Conservation (phyloP, 257 asterid genomes). For the Rubia yunnanensis region DNA sequence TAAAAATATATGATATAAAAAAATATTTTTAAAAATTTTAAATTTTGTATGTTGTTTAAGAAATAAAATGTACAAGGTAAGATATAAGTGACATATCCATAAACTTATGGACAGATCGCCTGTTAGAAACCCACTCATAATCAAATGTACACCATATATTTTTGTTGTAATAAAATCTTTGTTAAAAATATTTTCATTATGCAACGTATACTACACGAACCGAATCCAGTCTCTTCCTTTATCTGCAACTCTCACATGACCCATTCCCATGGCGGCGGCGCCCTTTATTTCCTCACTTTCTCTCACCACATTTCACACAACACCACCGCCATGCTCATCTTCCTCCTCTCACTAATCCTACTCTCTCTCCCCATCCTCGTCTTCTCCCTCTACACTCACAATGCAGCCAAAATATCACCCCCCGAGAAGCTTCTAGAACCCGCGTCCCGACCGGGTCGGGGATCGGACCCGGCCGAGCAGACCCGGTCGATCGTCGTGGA, state of each 20-base stretch:
- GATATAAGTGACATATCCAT: too few relatives aligned
- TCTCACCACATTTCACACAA: slow-evolving; percentile 13
- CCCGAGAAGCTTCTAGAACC: neutral
- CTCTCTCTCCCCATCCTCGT: slow-evolving; percentile 29
- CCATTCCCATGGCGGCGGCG: slow-evolving; percentile 40
- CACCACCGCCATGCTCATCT: slow-evolving; percentile 7
- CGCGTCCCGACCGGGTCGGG: slow-evolving; percentile 1
- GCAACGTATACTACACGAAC: too few relatives aligned
- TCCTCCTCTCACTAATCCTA: slow-evolving; percentile 13
- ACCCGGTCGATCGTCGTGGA: slow-evolving; percentile 29
- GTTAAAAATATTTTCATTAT: too few relatives aligned
- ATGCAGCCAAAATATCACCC: slow-evolving; percentile 2
- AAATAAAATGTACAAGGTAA: too few relatives aligned
- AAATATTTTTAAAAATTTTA: too few relatives aligned
- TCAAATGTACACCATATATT: too few relatives aligned
- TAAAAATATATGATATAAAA: too few relatives aligned
- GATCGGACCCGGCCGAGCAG: slow-evolving; percentile 34
- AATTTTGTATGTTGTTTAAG: too few relatives aligned
- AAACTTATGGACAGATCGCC: too few relatives aligned
- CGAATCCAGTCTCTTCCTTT: neutral
- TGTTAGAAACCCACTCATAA: too few relatives aligned
- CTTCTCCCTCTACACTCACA: slow-evolving; percentile 32
- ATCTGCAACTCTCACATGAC: neutral
- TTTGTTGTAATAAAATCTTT: too few relatives aligned
- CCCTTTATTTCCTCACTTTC: slow-evolving; percentile 15